These are phyloP conservation scores for Andrographis paniculata DNA, from an alignment of 305 asterid species.

Conservation along the genomic window DNA sequence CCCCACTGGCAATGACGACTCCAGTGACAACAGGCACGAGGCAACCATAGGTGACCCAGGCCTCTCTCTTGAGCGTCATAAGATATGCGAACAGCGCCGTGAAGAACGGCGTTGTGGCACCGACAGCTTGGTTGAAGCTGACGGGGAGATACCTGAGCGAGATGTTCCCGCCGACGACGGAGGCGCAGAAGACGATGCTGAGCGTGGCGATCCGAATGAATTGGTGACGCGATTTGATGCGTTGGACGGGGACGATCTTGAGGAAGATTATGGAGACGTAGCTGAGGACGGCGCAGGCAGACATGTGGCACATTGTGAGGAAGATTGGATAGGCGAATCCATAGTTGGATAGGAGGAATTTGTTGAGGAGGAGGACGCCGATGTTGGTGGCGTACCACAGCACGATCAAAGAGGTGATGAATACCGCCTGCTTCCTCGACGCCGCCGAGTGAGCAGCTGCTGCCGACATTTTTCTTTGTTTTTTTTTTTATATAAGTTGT, in stretches of 20 bases:
- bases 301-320: slow-evolving; percentile 69
- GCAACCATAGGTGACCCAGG: slow-evolving; percentile 50
- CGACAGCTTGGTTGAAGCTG: slow-evolving; percentile 57
- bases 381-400: slow-evolving; percentile 62
- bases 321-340: slow-evolving; percentile 62
- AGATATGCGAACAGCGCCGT: slow-evolving; percentile 58
- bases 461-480: slow-evolving; percentile 7
- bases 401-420: slow-evolving; percentile 36
- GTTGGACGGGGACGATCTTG: slow-evolving; percentile 59
- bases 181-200: slow-evolving; percentile 45
- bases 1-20: slow-evolving; percentile 65
- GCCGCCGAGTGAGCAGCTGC: slow-evolving; percentile 18
- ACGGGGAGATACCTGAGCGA: slow-evolving; percentile 57
- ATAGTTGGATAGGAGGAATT: slow-evolving; percentile 55
- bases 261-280: slow-evolving; percentile 57
- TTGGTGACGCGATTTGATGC: slow-evolving; percentile 16
- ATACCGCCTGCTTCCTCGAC: slow-evolving; percentile 26
- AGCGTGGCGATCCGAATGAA: slow-evolving; percentile 49
- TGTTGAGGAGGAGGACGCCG: slow-evolving; percentile 52
- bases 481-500: background rate
- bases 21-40: slow-evolving; percentile 60
- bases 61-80: slow-evolving; percentile 53
- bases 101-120: slow-evolving; percentile 64
- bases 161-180: slow-evolving; percentile 58
- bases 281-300: slow-evolving; percentile 53